Evolutionary conservation across 352 stramenopile species (phyloP).

Genomic region (Phytopythium delawarense): DNA sequence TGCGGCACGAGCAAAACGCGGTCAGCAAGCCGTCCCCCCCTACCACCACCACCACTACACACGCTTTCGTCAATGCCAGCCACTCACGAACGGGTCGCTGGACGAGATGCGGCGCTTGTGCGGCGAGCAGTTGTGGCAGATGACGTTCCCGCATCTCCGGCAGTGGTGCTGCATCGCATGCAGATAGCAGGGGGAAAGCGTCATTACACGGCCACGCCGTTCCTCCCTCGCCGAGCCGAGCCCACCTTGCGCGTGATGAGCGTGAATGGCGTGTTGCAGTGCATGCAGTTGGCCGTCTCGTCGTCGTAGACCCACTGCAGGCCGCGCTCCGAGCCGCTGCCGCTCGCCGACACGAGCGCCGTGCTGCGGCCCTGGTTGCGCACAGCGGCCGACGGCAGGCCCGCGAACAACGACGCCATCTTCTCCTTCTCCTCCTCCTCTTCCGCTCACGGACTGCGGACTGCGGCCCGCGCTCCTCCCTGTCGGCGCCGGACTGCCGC

Average conservation of each 20-base stretch:
- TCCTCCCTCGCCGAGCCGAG: background rate
- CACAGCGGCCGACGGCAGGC: slow-evolving; percentile 54
- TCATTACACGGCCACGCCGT: background rate
- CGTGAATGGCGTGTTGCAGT: slow-evolving; percentile 83
- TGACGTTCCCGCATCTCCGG: slow-evolving; percentile 76
- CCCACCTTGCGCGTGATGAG: slow-evolving; percentile 76
- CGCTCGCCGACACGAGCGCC: slow-evolving; percentile 25
- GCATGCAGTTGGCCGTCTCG: slow-evolving; percentile 84
- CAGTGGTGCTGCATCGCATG: slow-evolving; percentile 62
- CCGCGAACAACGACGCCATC: slow-evolving; percentile 74
- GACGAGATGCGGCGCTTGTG: slow-evolving; percentile 81
- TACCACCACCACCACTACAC: too few relatives aligned
- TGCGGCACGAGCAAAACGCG: slow-evolving; percentile 14
- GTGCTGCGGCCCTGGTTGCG: slow-evolving; percentile 42
- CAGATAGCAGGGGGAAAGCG: slow-evolving; percentile 7
- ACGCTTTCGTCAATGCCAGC: background rate
- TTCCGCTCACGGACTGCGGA: background rate
- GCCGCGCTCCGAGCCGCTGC: slow-evolving; percentile 33
- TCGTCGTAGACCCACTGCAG: slow-evolving; percentile 85
- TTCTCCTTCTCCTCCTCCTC: too few relatives aligned
- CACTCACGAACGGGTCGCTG: slow-evolving; percentile 75
- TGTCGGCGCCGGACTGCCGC: background rate
- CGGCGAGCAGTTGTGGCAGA: slow-evolving; percentile 84
- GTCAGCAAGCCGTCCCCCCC: background rate
- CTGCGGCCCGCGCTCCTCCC: background rate